Evolutionary conservation across 2,329 filamentous ascomycete genomes (phyloP).

Genomic region (Hymenoscyphus linearis): DNA sequence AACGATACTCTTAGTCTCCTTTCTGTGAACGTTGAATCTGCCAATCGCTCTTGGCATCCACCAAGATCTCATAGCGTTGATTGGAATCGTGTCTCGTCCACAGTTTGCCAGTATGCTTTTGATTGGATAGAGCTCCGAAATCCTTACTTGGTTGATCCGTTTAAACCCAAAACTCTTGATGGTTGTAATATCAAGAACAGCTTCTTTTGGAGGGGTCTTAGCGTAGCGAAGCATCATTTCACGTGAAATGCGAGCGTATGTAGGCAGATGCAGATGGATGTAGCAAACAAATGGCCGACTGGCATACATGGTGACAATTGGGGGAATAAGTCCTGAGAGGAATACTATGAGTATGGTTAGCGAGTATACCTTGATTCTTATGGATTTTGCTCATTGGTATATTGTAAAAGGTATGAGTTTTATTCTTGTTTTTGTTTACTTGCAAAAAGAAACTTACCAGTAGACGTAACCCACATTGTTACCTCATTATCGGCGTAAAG

Average conservation of each 20-base stretch:
- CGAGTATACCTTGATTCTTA: background rate
- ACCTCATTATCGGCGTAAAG: conserved; percentile 25
- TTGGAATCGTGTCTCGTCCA: conserved; percentile 22
- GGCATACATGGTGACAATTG: conserved; percentile 58
- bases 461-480: conserved; percentile 25
- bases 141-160: conserved; percentile 25
- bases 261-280: conserved; percentile 64
- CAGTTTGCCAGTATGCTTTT: conserved; percentile 30
- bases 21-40: conserved; percentile 28
- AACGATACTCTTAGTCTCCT: conserved; percentile 17
- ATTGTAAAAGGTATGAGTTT: too few species aligned
- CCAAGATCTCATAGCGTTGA: conserved; percentile 25
- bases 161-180: conserved; percentile 38
- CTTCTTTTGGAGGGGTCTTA: conserved; percentile 40
- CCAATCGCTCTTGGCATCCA: conserved; percentile 26
- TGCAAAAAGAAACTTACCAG: conserved; percentile 16
- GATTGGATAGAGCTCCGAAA: conserved; percentile 25
- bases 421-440: background rate
- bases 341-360: conserved; percentile 37
- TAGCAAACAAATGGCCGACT: conserved; percentile 68
- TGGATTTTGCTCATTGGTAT: background rate
- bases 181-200: conserved; percentile 36
- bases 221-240: conserved; percentile 48
- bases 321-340: conserved; percentile 56
- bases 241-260: conserved; percentile 56